Evolutionary conservation across 768 basidiomycete genomes (phyloP), one percentile per base, ranked within the genome.

Genomic region (Galerina marginata): DNA sequence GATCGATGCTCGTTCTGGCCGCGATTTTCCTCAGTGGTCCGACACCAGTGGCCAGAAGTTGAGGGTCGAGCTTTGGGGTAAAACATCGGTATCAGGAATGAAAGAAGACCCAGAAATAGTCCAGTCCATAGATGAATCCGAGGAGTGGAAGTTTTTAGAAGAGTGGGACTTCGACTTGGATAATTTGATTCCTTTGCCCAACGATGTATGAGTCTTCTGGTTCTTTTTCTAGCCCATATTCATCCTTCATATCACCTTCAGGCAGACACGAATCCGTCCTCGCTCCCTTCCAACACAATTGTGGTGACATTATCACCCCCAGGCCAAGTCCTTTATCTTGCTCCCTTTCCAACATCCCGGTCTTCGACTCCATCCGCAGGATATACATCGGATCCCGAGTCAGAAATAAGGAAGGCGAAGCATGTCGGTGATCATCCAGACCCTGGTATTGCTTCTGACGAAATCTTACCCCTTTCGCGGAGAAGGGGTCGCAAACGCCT

Each of bases 361-460:
- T 72, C 85, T 25, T 78, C 84, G 52, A 83, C 88, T n/a, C 88
- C 87, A 10, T 75, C 83, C 44, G 68, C 69, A 26, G 90, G 87
- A 9, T 91, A 91, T 67, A 81, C 81, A 29, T 91, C 91, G 1
- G 91, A 92, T 66, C 89, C 90, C 37, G 91, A 92, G 75, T 75
- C 75, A 20, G 82, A 82, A 44, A 68, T 80, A 14, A 74, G 79
- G 46, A 82, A 77, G 60, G 73, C 77, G 12, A 78, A 79, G 51
- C 77, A 77, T 52, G 62, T 55, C 5, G 67, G 65, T 6, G 69
- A 75, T 15, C 46, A 63, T 14, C 33, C 63, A 26, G 38, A 33
- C 16, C 43, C 55, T 42, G 67, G 60, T 43, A 56, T 53, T 40
- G 52, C 59, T 11, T 59, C 36, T 12, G 60, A 59, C 26, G 72